Evolutionary conservation across 2,329 filamentous ascomycete genomes (phyloP).

Genomic region (Trichoderma sp.): DNA sequence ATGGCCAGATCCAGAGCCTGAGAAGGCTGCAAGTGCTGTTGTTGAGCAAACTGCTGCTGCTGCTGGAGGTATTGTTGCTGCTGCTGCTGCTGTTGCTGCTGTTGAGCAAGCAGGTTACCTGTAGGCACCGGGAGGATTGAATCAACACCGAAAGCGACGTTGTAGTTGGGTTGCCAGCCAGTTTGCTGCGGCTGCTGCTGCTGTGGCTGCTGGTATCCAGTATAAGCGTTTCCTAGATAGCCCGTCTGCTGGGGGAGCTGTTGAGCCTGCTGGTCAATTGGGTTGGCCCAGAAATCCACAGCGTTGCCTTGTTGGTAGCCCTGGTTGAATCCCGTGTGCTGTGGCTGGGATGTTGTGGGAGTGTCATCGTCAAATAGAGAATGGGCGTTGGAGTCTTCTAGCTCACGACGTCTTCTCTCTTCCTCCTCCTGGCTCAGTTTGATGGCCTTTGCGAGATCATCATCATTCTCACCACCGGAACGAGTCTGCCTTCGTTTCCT

Average conservation of each 20-base stretch:
- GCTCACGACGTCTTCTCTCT: conserved; percentile 78
- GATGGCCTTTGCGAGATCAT: conserved; percentile 91
- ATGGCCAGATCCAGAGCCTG: conserved; percentile 58
- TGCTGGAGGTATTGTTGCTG: conserved; percentile 36
- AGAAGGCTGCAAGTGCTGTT: conserved; percentile 33
- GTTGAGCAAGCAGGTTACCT: conserved; percentile 34
- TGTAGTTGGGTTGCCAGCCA: conserved; percentile 58
- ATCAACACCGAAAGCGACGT: conserved; percentile 58
- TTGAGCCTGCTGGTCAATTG: conserved; percentile 65
- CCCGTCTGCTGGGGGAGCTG: conserved; percentile 67
- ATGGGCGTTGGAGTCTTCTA: conserved; percentile 81
- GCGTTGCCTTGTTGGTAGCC: conserved; percentile 96
- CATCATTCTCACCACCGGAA: conserved; percentile 63
- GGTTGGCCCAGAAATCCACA: conserved; percentile 97
- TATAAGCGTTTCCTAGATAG: conserved; percentile 58
- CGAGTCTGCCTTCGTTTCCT: conserved; percentile 67
- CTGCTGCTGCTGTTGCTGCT: conserved; percentile 36
- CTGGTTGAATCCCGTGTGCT: conserved; percentile 89
- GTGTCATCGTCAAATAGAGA: conserved; percentile 85
- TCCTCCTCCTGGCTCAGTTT: conserved; percentile 94
- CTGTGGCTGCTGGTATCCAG: conserved; percentile 48
- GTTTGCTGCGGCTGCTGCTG: conserved; percentile 43
- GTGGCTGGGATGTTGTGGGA: conserved; percentile 59
- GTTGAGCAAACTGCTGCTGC: conserved; percentile 37
- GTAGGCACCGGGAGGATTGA: neutral